phyloP scores from a whole-genome alignment of 2,329 filamentous ascomycete species.

The Ascochyta viciae-villosae region DNA sequence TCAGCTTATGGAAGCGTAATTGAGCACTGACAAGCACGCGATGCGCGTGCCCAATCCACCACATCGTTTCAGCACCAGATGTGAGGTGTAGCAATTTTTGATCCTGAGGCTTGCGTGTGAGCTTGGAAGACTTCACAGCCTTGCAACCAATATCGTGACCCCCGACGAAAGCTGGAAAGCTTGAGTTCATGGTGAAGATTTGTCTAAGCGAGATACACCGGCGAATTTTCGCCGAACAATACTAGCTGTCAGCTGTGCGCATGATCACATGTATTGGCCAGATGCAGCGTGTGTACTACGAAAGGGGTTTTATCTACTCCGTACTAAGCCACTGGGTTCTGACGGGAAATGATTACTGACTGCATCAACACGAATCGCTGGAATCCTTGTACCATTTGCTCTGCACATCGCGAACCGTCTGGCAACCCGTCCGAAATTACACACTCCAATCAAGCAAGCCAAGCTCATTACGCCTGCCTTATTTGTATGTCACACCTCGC shows the following conservation, averaged over 20 bases:
- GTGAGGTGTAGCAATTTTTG: neutral
- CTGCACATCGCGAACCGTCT: conserved; percentile 25
- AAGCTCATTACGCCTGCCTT: neutral
- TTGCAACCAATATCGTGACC: neutral
- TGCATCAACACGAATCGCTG: neutral
- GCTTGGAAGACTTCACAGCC: neutral
- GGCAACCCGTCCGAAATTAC: conserved; percentile 4
- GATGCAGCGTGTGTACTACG: conserved; percentile 9
- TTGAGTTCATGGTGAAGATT: neutral
- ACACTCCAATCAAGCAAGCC: neutral
- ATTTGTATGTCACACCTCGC: neutral
- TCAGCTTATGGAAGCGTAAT: conserved; percentile 11
- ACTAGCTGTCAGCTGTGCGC: neutral
- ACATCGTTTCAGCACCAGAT: neutral
- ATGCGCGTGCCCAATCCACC: conserved; percentile 2
- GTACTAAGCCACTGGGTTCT: conserved; percentile 4
- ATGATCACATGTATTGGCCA: conserved; percentile 6
- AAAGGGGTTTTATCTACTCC: conserved; percentile 1
- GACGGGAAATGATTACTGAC: neutral
- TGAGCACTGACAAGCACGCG: conserved; percentile 11
- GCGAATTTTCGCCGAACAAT: conserved; percentile 4
- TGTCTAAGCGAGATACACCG: neutral
- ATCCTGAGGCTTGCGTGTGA: neutral
- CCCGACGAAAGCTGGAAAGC: neutral
- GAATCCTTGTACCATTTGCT: conserved; percentile 27